Percentiles rank a stretch among this genome's conserved stretches.
Evolutionary conservation across 257 asterid genomes (phyloP).

Genomic region (Solanum virginianum): DNA sequence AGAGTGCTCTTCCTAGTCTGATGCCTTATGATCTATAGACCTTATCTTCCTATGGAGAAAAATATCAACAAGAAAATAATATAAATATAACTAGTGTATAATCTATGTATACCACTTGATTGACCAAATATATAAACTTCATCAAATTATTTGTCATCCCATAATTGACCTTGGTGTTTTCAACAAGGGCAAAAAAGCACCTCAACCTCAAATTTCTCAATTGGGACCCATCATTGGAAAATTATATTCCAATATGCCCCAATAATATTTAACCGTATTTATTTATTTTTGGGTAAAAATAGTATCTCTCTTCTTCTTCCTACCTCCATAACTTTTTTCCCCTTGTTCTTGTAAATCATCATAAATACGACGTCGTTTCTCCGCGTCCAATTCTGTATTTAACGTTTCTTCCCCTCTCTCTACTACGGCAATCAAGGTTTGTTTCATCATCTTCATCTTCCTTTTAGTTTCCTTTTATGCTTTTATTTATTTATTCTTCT

Average conservation of each 20-base stretch:
- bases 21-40: neutral
- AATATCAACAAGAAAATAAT: neutral
- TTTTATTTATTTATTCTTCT: neutral
- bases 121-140: neutral
- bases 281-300: neutral
- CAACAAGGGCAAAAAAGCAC: neutral
- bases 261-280: neutral
- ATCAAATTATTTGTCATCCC: neutral
- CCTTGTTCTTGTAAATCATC: neutral
- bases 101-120: neutral
- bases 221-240: neutral
- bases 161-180: neutral
- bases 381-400: neutral
- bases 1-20: neutral
- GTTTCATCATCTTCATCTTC: neutral
- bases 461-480: neutral
- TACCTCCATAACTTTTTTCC: neutral
- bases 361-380: neutral
- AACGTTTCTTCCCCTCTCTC: neutral
- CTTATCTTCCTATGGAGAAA: neutral
- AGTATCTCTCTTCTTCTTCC: neutral
- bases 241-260: neutral
- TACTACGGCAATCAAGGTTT: neutral
- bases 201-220: neutral
- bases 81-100: neutral